Evolutionary conservation across 306 rosid species (phyloP).

Genomic region (Sicyos baderoa): DNA sequence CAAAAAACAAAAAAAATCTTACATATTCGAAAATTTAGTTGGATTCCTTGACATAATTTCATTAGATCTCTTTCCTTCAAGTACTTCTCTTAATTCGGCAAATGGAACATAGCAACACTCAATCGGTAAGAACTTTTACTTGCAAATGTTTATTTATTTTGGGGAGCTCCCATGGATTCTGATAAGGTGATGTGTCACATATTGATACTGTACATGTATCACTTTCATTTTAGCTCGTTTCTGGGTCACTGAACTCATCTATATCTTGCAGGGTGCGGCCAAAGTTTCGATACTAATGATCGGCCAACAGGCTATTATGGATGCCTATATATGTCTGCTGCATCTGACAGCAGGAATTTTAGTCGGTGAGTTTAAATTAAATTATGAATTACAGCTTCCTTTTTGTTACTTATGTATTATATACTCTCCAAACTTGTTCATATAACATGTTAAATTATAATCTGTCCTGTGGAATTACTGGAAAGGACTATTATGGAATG

Average conservation of each 20-base stretch:
- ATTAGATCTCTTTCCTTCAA: constrained; percentile 90
- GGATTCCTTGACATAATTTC: constrained; percentile 45
- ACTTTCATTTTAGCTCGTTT: neutral
- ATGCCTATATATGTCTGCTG: constrained; percentile 91
- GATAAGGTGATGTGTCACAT: too few relatives aligned
- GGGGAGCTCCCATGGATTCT: neutral
- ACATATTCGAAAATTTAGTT: neutral
- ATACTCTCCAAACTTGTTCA: neutral
- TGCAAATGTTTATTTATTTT: too few relatives aligned
- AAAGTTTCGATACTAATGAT: constrained; percentile 90
- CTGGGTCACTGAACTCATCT: constrained; percentile 3
- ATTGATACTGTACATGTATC: too few relatives aligned
- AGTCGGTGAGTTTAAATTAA: constrained; percentile 49
- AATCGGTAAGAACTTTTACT: constrained; percentile 55
- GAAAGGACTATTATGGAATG: neutral
- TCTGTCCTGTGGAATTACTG: neutral
- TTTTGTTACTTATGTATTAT: neutral
- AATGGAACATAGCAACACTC: constrained; percentile 99
- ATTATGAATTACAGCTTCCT: neutral
- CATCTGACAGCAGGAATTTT: constrained; percentile 96
- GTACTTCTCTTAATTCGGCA: constrained; percentile 93
- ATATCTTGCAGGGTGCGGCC: constrained; percentile 75
- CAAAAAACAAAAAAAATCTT: too few relatives aligned
- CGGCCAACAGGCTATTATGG: constrained; percentile 98
- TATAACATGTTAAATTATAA: neutral